Base-by-base conservation (phyloP, 2,329 filamentous ascomycete genomes). In the Eurotiales sp. region DNA sequence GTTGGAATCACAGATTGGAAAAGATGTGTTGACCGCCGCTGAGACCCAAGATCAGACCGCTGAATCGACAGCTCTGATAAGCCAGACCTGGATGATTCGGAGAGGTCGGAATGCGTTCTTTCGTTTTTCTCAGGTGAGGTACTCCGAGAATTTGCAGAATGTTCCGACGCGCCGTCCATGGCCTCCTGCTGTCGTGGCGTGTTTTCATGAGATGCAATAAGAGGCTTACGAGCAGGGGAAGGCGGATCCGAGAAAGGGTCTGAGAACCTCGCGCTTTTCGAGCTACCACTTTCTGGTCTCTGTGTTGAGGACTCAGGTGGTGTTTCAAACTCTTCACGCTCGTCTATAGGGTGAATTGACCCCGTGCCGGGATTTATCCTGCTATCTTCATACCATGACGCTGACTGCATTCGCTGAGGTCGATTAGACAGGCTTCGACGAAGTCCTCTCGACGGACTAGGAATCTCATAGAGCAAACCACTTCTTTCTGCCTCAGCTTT, bases 321-420 rank as follows among this genome's bases (percentile, higher is more conserved):
- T 1, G 72, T 72, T 52, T 81, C 79, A 46, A 83, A 79, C 55
- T 84, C 82, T 53, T 85, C 82, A 11, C 77, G 68, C 61, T 83
- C 80, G 32, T 83, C 81, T 41, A 86, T 86, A 0, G 81, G 80
- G 60, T 84, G 82, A 22, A 85, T 85, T 21, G 74, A 70, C 3
- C 77, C 77, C 27, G 78, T 76, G 7, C 74, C 74, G 15, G 76
- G 73, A 51, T 70, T 75, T 27, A 74, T 66, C 27, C 46, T 77
- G 39, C 67, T 70, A 46, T 79, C 76, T 27, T 79, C 76, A 57
- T 77, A 78, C 40, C 68, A 64, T 17, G 72, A 68, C 3, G 70
- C 60, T n/a, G 65, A 63, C 51, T 72, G 71, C 14, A 47, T 36
- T n/a, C 52, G 42, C 21, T 51, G 49, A 19, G 66, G 57, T 51